Percentiles rank a stretch among this genome's conserved stretches.
Conservation (phyloP, 2,329 filamentous ascomycete genomes). For the Cladosporium sp. region DNA sequence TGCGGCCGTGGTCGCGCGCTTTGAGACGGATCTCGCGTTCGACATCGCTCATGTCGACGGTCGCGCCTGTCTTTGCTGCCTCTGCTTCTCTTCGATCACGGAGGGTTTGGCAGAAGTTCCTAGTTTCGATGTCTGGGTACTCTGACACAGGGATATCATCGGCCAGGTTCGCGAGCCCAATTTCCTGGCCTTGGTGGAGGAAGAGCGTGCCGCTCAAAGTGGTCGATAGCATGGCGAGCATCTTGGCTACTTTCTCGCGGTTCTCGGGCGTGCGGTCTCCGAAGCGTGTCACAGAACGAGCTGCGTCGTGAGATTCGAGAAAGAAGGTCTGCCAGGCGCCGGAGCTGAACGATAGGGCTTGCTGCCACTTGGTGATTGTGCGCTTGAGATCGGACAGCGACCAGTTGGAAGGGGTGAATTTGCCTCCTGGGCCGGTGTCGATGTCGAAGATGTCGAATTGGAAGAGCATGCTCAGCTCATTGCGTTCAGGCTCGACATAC, state of each 20-base stretch:
- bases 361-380: slow-evolving; percentile 58
- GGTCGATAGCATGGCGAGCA: slow-evolving; percentile 42
- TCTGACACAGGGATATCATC: slow-evolving; percentile 30
- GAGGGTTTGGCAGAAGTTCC: slow-evolving; percentile 52
- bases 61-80: neutral
- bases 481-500: slow-evolving; percentile 52
- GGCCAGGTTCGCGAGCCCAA: slow-evolving; percentile 60
- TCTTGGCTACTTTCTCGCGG: slow-evolving; percentile 54
- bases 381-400: slow-evolving; percentile 47
- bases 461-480: slow-evolving; percentile 69
- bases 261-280: slow-evolving; percentile 50
- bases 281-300: slow-evolving; percentile 58
- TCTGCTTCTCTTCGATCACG: slow-evolving; percentile 26
- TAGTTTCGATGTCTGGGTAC: slow-evolving; percentile 52
- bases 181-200: slow-evolving; percentile 65
- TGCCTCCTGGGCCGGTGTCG: slow-evolving; percentile 48
- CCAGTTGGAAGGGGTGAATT: slow-evolving; percentile 53
- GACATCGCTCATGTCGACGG: slow-evolving; percentile 39
- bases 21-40: slow-evolving; percentile 57
- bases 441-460: slow-evolving; percentile 63
- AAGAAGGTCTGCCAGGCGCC: slow-evolving; percentile 63
- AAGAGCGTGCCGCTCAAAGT: slow-evolving; percentile 51
- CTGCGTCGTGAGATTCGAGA: slow-evolving; percentile 65
- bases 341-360: slow-evolving; percentile 57
- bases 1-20: slow-evolving; percentile 67